Base-by-base conservation (phyloP, 148 eudicot species). In the Rhododendron molle region DNA sequence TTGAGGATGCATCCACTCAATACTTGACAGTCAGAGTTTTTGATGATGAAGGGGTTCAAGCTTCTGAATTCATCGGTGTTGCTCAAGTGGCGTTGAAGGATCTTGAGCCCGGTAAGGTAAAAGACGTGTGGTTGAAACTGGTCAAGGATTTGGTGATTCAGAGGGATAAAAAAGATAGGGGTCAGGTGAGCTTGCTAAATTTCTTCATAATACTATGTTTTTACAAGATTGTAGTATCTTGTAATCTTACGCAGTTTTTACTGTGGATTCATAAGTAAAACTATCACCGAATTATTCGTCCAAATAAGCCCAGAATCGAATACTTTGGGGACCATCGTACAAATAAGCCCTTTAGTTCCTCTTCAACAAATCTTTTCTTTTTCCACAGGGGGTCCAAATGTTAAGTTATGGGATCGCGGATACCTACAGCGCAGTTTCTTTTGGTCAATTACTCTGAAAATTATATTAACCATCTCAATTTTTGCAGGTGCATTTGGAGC, bases 41-140 rank as follows among this genome's bases (percentile, higher is more conserved):
- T 69, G 99, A 96, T 78, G 98, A 96, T 85, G 99, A 96, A 91
- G 99, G 98, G 69, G 85, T 95, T 85, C 98, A 92, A 85, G 92
- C 96, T 87, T 83, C 99, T 80, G 96, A 96, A 86, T 71, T 95
- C 40, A 92, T 96, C 30, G 99, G 99, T 36, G 90, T 94, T 88
- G 94, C 93, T 86, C 93, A 86, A 60, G 28, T 92, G 21, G 78
- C 92, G 15, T 87, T 96, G 30, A 90, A 79, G 76, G 93, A 90
- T 81, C 94, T 96, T 47, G 93, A 91, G 69, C 96, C 98, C 14
- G 98, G 99, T 32, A 93, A 96, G 86, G 94, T 95, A 46, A 96
- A 95, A 87, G 89, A 89, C 20, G 84, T 90, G 26, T 96, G 99
- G 99, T 82, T 95, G 87, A 93, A 90, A 58, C 93, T 96, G 38